phyloP scores from a whole-genome alignment of 305 asterid species.

The Andrographis paniculata region DNA sequence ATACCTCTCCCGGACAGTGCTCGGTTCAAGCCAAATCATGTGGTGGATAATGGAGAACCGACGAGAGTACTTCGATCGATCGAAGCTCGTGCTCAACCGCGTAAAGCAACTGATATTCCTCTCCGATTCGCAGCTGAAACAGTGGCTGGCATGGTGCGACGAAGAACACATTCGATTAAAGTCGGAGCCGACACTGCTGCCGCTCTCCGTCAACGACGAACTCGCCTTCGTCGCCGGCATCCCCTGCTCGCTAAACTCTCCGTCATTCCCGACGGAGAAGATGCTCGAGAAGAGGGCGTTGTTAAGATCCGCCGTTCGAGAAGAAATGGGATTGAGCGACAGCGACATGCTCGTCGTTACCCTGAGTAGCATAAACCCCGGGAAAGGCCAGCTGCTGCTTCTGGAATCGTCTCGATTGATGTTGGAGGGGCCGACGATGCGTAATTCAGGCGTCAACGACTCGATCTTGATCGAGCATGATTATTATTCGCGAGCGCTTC shows the following conservation, averaged over 20 bases:
- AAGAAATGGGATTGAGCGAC: slow-evolving; percentile 80
- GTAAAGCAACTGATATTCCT: slow-evolving; percentile 86
- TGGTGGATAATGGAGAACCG: slow-evolving; percentile 99
- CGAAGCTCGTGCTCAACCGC: slow-evolving; percentile 70
- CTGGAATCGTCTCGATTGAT: slow-evolving; percentile 66
- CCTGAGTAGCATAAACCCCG: slow-evolving; percentile 91
- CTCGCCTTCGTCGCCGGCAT: slow-evolving; percentile 92
- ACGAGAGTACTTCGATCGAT: slow-evolving; percentile 79
- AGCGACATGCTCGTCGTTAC: slow-evolving; percentile 70
- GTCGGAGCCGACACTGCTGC: slow-evolving; percentile 66
- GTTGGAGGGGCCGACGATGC: slow-evolving; percentile 32
- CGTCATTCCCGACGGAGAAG: slow-evolving; percentile 57
- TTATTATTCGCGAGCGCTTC: slow-evolving; percentile 49
- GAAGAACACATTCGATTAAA: slow-evolving; percentile 75
- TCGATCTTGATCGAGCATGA: slow-evolving; percentile 30
- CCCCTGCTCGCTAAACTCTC: slow-evolving; percentile 68
- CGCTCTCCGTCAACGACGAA: slow-evolving; percentile 93
- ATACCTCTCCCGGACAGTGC: slow-evolving; percentile 74
- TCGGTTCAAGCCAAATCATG: slow-evolving; percentile 83
- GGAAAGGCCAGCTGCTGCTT: slow-evolving; percentile 87
- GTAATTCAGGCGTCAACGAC: slow-evolving; percentile 24
- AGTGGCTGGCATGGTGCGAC: slow-evolving; percentile 90
- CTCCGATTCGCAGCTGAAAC: slow-evolving; percentile 73
- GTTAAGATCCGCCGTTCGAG: slow-evolving; percentile 59
- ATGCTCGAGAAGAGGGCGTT: slow-evolving; percentile 67